A percentile compares a stretch with the other conserved stretches of the same genome.
Conservation (phyloP, 1,284 basidiomycete genomes). For the Papiliotrema laurentii region DNA sequence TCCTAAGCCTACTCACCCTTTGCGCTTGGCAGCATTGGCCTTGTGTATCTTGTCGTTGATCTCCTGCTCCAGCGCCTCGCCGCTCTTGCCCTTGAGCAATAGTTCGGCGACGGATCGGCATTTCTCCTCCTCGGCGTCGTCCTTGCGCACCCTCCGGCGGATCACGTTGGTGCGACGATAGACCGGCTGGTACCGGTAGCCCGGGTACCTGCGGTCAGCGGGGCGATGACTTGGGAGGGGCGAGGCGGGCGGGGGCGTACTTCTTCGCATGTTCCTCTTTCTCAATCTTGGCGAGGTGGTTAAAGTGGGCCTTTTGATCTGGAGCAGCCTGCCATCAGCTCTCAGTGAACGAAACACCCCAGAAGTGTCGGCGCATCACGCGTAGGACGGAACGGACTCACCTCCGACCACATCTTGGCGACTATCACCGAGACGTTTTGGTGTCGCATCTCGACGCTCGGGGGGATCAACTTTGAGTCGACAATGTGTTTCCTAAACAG, state of each 20-base stretch:
- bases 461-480: slow-evolving; percentile 67
- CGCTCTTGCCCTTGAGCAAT: slow-evolving; percentile 67
- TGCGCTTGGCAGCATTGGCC: slow-evolving; percentile 17
- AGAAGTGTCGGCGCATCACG: no score
- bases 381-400: no score
- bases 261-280: slow-evolving; percentile 69
- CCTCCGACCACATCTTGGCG: slow-evolving; percentile 45
- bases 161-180: slow-evolving; percentile 37
- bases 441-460: slow-evolving; percentile 76
- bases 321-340: slow-evolving; percentile 20
- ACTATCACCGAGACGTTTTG: slow-evolving; percentile 53
- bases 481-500: slow-evolving; percentile 88
- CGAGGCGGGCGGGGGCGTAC: slow-evolving; percentile 30
- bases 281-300: slow-evolving; percentile 65
- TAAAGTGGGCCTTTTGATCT: slow-evolving; percentile 56
- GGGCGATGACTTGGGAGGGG: not conserved
- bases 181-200: slow-evolving; percentile 38
- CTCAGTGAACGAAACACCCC: slow-evolving; percentile 41
- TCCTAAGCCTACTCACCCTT: slow-evolving; percentile 4
- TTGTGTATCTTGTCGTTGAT: slow-evolving; percentile 52
- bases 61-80: slow-evolving; percentile 61
- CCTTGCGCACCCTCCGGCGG: slow-evolving; percentile 49
- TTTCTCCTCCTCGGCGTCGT: slow-evolving; percentile 50
- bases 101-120: slow-evolving; percentile 64
- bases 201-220: slow-evolving; percentile 24